Conservation (phyloP, 2,329 filamentous ascomycete genomes). For the Curvularia lunata region DNA sequence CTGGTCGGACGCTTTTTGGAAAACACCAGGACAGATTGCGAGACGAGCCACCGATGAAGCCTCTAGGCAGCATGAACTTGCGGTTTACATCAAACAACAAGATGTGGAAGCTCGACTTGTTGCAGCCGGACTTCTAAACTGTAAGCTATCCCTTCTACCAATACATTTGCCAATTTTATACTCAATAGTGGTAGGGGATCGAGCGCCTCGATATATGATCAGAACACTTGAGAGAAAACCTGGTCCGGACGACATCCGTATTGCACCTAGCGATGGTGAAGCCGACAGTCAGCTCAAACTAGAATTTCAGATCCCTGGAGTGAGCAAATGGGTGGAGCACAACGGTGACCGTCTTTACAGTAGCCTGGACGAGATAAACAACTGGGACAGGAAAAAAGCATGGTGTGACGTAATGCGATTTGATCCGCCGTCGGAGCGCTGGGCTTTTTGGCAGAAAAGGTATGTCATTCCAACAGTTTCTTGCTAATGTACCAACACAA, state of each 20-base stretch:
- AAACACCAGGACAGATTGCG: background rate
- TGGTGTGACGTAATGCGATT: background rate
- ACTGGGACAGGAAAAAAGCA: background rate
- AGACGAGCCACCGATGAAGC: background rate
- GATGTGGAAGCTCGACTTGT: background rate
- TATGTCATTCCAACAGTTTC: background rate
- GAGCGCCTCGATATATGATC: background rate
- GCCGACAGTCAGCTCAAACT: background rate
- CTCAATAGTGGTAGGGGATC: background rate
- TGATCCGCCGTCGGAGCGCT: background rate
- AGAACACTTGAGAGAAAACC: background rate
- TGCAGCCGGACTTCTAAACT: background rate
- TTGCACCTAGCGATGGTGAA: background rate
- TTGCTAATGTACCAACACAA: too few relatives aligned
- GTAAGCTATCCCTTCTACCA: background rate
- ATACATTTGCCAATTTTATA: background rate
- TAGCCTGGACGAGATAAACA: background rate
- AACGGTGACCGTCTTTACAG: background rate
- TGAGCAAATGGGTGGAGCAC: background rate
- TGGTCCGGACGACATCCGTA: background rate
- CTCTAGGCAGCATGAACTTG: background rate
- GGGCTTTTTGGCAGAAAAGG: background rate
- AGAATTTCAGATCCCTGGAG: background rate
- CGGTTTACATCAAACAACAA: background rate
- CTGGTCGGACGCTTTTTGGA: background rate